Percentiles rank a stretch among this genome's conserved stretches.
These are phyloP conservation scores for Geotrichum macrosporum DNA, from an alignment of 1,139 yeast species.

Conservation along the genomic window DNA sequence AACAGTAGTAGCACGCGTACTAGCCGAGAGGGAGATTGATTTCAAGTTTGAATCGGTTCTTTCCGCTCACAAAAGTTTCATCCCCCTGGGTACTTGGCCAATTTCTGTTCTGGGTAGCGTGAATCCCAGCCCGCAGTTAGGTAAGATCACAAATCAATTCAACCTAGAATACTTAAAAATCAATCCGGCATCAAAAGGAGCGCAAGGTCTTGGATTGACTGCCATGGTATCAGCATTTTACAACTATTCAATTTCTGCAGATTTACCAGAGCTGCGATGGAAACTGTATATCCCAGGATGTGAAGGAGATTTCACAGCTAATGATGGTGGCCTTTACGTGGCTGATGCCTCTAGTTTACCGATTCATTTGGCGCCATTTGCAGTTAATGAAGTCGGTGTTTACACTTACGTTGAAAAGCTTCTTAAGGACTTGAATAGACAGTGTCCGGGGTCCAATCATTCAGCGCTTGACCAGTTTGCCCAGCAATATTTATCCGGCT, in stretches of 20 bases:
- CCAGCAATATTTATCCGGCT: constrained; percentile 27
- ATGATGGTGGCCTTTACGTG: constrained; percentile 20
- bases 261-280: constrained; percentile 26
- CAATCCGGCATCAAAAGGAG: constrained; percentile 3
- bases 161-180: constrained; percentile 1
- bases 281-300: constrained; percentile 29
- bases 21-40: constrained; percentile 25
- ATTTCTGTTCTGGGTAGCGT: constrained; percentile 18
- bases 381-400: constrained; percentile 23
- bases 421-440: constrained; percentile 22
- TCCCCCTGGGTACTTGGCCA: constrained; percentile 27
- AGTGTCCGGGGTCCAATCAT: constrained; percentile 25
- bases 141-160: background rate
- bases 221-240: constrained; percentile 22
- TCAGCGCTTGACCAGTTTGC: constrained; percentile 29
- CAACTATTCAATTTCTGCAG: constrained; percentile 23
- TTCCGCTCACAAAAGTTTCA: constrained; percentile 24
- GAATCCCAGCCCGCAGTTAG: background rate
- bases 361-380: constrained; percentile 23
- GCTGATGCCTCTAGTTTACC: constrained; percentile 26
- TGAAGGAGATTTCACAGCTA: constrained; percentile 3
- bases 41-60: constrained; percentile 25
- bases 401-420: constrained; percentile 22
- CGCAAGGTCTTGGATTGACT: constrained; percentile 22
- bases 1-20: constrained; percentile 25